Evolutionary conservation across 805 yeast genomes (phyloP), one percentile per base, ranked within the genome.

Genomic region (Candida jianshihensis): DNA sequence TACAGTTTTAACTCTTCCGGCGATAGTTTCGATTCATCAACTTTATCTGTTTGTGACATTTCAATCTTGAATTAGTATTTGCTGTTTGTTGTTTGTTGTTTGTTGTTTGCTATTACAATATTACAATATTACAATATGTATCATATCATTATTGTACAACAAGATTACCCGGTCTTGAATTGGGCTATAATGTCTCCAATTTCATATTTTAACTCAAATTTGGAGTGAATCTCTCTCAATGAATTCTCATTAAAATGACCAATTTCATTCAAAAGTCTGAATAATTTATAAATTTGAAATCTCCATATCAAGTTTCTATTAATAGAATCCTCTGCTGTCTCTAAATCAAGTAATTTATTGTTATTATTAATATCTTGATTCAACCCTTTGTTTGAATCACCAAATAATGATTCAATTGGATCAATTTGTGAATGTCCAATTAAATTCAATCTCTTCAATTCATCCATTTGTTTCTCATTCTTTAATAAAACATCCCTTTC

Each of bases 1-100:
- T 78, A 81, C 17, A 89, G 65, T 42, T 78, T 78, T 54, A 81
- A 67, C 57, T 89, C 97, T 53, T 88, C 92, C 12, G 92, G 85
- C 3, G 81, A 64, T 38, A 82, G 60, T 38, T 75, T 73, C 16
- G 75, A 64, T 36, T 74, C 53, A 51, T 81, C 87, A 22, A 73
- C 60, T 30, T n/a, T 7, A 20, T 30, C 7, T n/a, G 5, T 6
- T 5, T 9, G 13, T 24, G 10, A 6, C 13, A 24, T 24, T 24
- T 11, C 26, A 7, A 20, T 20, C 13, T 6, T 25, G 8, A 9
- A 25, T 9, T 12, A n/a, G 13, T 25, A 25, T 10, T 25, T 10
- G 5, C 13, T 8, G n/a, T 10, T 25, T 12, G 26, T 25, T 25
- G 13, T 7, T 20, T n/a, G n/a, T 20, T 20, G 22, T 20, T 25